phyloP scores from a whole-genome alignment of 495 filamentous ascomycete species.

The Tuber melanosporum region DNA sequence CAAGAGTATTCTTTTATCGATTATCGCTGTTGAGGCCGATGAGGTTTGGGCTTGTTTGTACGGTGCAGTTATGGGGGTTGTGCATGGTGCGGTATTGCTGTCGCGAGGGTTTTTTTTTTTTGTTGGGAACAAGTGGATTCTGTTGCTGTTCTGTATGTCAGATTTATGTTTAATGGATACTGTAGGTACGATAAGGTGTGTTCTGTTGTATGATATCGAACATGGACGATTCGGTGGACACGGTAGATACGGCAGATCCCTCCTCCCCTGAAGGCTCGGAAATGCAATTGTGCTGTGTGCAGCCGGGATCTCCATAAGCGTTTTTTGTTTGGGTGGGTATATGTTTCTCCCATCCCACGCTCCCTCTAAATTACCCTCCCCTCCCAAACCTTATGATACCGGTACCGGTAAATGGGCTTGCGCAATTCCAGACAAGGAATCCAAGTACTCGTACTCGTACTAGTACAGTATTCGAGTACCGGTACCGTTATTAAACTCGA shows the following conservation, averaged over 20 bases:
- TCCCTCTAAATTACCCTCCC: neutral
- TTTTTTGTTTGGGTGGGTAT: constrained; percentile 4
- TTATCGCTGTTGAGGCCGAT: neutral
- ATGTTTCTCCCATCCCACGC: constrained; percentile 1
- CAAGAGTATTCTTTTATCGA: neutral
- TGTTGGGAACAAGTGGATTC: neutral
- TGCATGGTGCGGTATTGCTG: neutral
- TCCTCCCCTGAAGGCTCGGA: neutral
- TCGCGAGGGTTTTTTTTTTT: neutral
- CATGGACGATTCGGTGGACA: neutral
- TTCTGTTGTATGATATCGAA: neutral
- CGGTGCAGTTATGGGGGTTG: neutral
- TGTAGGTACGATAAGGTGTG: constrained; percentile 3
- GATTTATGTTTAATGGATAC: constrained; percentile 1
- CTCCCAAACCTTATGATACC: neutral
- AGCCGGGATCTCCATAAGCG: neutral
- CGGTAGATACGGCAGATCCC: neutral
- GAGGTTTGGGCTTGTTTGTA: neutral
- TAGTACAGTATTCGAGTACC: too few relatives aligned
- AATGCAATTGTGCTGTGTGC: constrained; percentile 1
- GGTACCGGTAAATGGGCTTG: neutral
- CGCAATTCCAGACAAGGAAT: neutral
- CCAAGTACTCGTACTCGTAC: neutral
- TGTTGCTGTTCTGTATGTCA: neutral
- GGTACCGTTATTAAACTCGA: neutral